Evolutionary conservation across 305 asterid species (phyloP).

Genomic region (Striga hermonthica): DNA sequence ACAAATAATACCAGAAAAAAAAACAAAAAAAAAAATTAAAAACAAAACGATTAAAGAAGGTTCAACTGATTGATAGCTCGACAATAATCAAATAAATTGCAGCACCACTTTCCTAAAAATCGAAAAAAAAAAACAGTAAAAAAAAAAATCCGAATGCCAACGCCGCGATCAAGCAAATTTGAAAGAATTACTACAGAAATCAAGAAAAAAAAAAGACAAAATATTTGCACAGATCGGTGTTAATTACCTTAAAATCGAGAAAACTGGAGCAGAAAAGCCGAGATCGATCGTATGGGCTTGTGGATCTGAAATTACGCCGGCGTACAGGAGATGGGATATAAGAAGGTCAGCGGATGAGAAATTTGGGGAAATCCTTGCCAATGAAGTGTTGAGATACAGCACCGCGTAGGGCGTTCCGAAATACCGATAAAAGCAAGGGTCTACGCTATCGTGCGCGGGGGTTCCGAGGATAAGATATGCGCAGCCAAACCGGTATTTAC

Average conservation of each 20-base stretch:
- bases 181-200: too few relatives aligned
- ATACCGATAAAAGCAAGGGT: constrained; percentile 42
- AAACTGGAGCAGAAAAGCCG: constrained; percentile 27
- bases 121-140: background rate
- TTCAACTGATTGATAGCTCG: background rate
- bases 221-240: constrained; percentile 23
- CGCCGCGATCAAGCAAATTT: too few relatives aligned
- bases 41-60: constrained; percentile 23
- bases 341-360: constrained; percentile 32
- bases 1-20: too few relatives aligned
- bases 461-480: constrained; percentile 30
- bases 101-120: background rate
- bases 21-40: background rate
- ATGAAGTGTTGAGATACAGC: constrained; percentile 34
- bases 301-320: constrained; percentile 32
- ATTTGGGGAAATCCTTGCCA: constrained; percentile 26
- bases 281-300: constrained; percentile 19
- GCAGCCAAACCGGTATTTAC: constrained; percentile 27
- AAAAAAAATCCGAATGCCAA: background rate
- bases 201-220: constrained; percentile 16
- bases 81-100: background rate
- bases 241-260: constrained; percentile 37
- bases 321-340: constrained; percentile 27
- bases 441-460: constrained; percentile 52
- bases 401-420: constrained; percentile 42